Conservation (phyloP, 2,329 filamentous ascomycete genomes). For the Talaromyces sp. region DNA sequence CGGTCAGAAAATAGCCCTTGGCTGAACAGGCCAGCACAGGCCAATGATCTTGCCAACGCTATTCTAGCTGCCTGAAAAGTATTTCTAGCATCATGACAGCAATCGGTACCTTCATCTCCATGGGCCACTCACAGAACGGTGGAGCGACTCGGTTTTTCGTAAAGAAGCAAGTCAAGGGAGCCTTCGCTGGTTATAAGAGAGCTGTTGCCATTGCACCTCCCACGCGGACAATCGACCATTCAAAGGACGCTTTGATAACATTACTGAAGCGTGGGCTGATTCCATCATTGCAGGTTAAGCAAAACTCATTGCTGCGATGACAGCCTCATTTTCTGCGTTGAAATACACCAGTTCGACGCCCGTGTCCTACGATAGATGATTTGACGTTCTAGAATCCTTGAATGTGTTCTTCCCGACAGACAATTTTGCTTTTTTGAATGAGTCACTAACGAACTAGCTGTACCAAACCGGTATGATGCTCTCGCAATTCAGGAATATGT, state of each 20-base stretch:
- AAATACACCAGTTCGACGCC: slow-evolving; percentile 8
- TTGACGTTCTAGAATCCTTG: slow-evolving; percentile 10
- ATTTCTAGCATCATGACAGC: slow-evolving; percentile 35
- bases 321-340: slow-evolving; percentile 4
- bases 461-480: slow-evolving; percentile 7
- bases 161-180: slow-evolving; percentile 12
- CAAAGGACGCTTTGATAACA: slow-evolving; percentile 12
- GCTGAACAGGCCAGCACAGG: slow-evolving; percentile 36
- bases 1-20: slow-evolving; percentile 42
- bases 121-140: slow-evolving; percentile 50
- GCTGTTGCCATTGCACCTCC: slow-evolving; percentile 10
- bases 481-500: slow-evolving; percentile 8
- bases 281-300: slow-evolving; percentile 6
- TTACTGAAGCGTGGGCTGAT: slow-evolving; percentile 8
- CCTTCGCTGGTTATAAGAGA: slow-evolving; percentile 10
- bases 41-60: slow-evolving; percentile 45
- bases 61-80: slow-evolving; percentile 42
- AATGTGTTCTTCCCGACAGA: slow-evolving; percentile 12
- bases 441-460: slow-evolving; percentile 7
- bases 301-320: slow-evolving; percentile 1
- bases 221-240: slow-evolving; percentile 10
- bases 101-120: slow-evolving; percentile 39
- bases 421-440: slow-evolving; percentile 6
- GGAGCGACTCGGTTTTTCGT: slow-evolving; percentile 39
- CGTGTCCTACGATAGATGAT: slow-evolving; percentile 14